Evolutionary conservation across 2,329 filamentous ascomycete genomes (phyloP), one percentile per base, ranked within the genome.

Genomic region (Trichoderma sp.): DNA sequence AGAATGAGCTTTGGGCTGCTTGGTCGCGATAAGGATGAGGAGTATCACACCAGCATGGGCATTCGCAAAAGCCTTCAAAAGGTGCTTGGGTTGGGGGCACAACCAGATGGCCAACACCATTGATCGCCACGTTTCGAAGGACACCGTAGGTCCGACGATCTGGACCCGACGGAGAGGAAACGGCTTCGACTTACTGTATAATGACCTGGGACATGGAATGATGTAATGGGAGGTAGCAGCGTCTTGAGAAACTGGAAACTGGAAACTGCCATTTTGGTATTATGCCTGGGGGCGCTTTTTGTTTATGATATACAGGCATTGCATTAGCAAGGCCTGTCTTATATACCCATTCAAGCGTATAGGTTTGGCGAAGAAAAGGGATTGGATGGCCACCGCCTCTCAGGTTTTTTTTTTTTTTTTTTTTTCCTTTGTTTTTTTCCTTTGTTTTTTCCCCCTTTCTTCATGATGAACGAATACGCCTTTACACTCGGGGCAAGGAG

Each of bases 1-100:
- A 79, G 83, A 53, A 76, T 84, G 78, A 85, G 83, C 68, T 80
- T 85, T 52, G 82, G 82, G 3, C 75, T 85, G 3, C 74, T 84
- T 3, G 80, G 81, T 4, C 77, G 82, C n/a, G 77, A 80, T 9
- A 78, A 75, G 56, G 76, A 78, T 15, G 78, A 79, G 25, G 72
- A 76, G 22, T 69, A 72, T 5, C 73, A 75, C 4, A 67, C 74
- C 1, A 77, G 77, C 2, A 82, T 82, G 70, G 79, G 79, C 2
- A 80, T 84, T 50, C 76, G 83, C 64, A 78, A 79, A 68, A 84
- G 83, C 70, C 70, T 85, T 68, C 82, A 84, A 68, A 79, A 78
- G 70, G 83, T 82, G 3, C 74, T 84, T 5, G 81, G 81, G 29
- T 76, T 84, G 32, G 80, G 80, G 4, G 35, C 68, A 45, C 42